Base-by-base conservation (phyloP, 768 basidiomycete species). In the Mycena crocata region DNA sequence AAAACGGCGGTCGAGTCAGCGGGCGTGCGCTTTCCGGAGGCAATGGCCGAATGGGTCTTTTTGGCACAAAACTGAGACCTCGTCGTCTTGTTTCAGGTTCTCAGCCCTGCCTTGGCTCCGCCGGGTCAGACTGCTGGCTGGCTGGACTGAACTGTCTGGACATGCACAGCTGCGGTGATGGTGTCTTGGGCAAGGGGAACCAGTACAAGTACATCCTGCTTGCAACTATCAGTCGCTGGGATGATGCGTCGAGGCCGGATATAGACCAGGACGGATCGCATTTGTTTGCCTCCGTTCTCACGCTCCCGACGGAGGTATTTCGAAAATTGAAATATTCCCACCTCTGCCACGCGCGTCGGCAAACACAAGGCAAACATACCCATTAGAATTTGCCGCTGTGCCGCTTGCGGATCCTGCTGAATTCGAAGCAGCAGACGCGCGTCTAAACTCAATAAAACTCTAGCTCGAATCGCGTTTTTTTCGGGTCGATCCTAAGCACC, bases 381-480 rank as follows among this genome's bases (percentile, higher is more conserved):
- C 60, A 51, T 67, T 64, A 57, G 62, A 34, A 26, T 44, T n/a
- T n/a, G n/a, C n/a, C n/a, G n/a, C n/a, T n/a, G n/a, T 54, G 24
- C 55, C 40, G 48, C 30, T 46, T 30, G 64, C 61, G 61, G 61
- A 67, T 63, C 57, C 61, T 42, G 48, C 57, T 17, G 44, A 24
- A 42, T 31, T 52, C 26, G 23, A 34, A 48, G 30, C 10, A 35
- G 9, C 23, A 14, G 23, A 23, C 23, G 42, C 35, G 17, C 35
- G 23, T 24, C 34, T 50, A 32, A 62, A 54, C 60, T 58, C 32
- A 23, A 52, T 31, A 49, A 50, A 45, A 24, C 31, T 54, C 26
- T 35, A 55, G 50, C 28, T 66, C 52, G 34, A 56, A 73, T 71
- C 67, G 70, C 73, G 72, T 13, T 66, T 35, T 65, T 68, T 69